Percentiles rank a stretch among this genome's conserved stretches.
These are phyloP conservation scores for Leucoagaricus sp. DNA, from an alignment of 1,284 basidiomycete species.

Conservation along the genomic window DNA sequence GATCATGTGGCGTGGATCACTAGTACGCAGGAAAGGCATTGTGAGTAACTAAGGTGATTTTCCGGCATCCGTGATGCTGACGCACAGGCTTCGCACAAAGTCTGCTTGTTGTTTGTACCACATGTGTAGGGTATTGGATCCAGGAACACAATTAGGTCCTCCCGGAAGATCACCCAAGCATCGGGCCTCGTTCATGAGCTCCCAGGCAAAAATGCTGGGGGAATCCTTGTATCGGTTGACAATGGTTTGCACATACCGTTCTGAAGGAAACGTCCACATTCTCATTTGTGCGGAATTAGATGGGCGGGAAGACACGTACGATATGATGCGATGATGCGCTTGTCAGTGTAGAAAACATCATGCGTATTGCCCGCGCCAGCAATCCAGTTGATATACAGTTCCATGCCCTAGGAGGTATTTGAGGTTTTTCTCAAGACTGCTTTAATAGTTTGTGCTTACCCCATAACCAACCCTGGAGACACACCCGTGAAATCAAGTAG, in stretches of 20 bases:
- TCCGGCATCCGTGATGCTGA: constrained; percentile 3
- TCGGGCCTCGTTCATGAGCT: constrained; percentile 60
- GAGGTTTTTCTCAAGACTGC: neutral
- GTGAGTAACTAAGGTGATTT: neutral
- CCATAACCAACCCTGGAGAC: constrained; percentile 41
- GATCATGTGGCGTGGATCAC: constrained; percentile 56
- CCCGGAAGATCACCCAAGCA: constrained; percentile 52
- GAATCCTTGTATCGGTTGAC: constrained; percentile 57
- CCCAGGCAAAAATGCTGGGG: constrained; percentile 57
- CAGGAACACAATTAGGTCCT: constrained; percentile 48
- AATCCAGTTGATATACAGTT: constrained; percentile 57
- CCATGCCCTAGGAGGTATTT: constrained; percentile 34
- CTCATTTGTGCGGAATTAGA: neutral
- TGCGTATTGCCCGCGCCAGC: constrained; percentile 43
- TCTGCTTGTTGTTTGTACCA: constrained; percentile 56
- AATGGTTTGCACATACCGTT: constrained; percentile 53
- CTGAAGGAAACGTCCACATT: constrained; percentile 27
- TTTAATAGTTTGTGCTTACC: constrained; percentile 21
- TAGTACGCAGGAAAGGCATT: constrained; percentile 20
- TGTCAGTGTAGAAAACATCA: constrained; percentile 55
- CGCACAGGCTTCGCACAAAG: constrained; percentile 52
- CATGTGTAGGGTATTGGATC: constrained; percentile 43
- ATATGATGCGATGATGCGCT: constrained; percentile 48
- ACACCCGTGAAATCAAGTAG: neutral
- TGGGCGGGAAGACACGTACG: constrained; percentile 34